Evolutionary conservation across 1,284 basidiomycete species (phyloP).

Genomic region (Phaffia rhodozyma): DNA sequence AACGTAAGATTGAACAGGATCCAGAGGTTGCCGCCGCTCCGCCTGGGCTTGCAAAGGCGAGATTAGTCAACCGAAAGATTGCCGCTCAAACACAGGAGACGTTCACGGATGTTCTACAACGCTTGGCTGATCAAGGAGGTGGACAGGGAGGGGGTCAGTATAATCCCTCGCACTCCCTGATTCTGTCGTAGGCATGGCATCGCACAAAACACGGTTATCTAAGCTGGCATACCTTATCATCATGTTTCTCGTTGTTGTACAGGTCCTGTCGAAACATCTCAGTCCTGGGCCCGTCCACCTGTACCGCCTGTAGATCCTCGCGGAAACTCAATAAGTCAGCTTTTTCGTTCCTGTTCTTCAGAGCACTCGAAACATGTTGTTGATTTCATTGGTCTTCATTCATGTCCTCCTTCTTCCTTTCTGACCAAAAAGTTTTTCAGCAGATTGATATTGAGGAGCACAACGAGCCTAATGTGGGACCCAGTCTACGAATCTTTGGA

Average conservation of each 20-base stretch:
- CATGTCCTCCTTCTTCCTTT: background rate
- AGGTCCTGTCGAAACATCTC: slow-evolving; percentile 48
- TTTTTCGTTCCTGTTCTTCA: background rate
- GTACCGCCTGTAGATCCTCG: slow-evolving; percentile 48
- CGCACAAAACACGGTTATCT: background rate
- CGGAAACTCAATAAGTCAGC: slow-evolving; percentile 50
- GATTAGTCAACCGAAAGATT: no score
- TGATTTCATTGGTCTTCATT: background rate
- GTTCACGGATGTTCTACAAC: no score
- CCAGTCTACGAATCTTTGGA: slow-evolving; percentile 67
- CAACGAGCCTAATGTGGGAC: slow-evolving; percentile 42
- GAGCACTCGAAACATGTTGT: slow-evolving; percentile 33
- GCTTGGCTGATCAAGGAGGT: no score
- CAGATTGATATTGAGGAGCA: slow-evolving; percentile 83
- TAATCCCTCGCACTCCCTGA: no score
- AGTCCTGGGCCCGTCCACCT: slow-evolving; percentile 62
- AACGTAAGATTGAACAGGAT: no score
- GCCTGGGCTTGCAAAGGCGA: no score
- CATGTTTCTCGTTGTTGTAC: slow-evolving; percentile 41
- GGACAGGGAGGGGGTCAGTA: no score
- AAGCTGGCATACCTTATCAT: background rate
- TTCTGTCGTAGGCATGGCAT: no score
- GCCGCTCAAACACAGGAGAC: no score
- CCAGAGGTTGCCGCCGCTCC: no score
- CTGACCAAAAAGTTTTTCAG: slow-evolving; percentile 51